Percentiles rank a stretch among this genome's conserved stretches.
phyloP scores from a whole-genome alignment of 2,329 filamentous ascomycete genomes.

The Meredithiella fracta region DNA sequence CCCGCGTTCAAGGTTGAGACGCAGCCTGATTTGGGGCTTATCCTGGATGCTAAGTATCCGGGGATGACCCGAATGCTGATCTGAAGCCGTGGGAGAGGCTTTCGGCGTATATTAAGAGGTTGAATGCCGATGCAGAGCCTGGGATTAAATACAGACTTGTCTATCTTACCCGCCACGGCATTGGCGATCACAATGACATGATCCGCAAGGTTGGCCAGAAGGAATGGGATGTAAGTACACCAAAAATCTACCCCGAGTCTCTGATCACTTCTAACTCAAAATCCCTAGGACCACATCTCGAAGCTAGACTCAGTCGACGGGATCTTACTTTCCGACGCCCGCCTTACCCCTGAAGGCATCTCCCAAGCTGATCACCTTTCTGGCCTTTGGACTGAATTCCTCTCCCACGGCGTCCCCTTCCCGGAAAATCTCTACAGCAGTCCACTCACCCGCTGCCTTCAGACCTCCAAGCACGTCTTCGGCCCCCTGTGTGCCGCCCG shows the following conservation, averaged over 20 bases:
- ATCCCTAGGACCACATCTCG: constrained; percentile 25
- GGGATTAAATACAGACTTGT: constrained; percentile 37
- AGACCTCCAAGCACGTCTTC: constrained; percentile 38
- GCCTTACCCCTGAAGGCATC: constrained; percentile 36
- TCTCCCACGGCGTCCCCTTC: constrained; percentile 31
- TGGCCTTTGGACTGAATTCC: constrained; percentile 32
- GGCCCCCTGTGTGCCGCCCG: constrained; percentile 23
- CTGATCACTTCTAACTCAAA: background rate
- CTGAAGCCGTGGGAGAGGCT: constrained; percentile 38
- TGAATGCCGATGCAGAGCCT: constrained; percentile 27
- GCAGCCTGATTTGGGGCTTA: constrained; percentile 34
- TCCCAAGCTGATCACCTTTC: constrained; percentile 36
- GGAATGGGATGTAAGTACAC: constrained; percentile 33
- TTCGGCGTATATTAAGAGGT: constrained; percentile 27
- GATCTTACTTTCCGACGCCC: constrained; percentile 26
- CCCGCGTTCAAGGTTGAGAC: constrained; percentile 23
- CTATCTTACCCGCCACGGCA: constrained; percentile 39
- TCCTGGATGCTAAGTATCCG: constrained; percentile 32
- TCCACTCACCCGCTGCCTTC: constrained; percentile 40
- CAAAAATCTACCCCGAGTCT: background rate
- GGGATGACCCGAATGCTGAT: constrained; percentile 14
- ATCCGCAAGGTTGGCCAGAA: constrained; percentile 39
- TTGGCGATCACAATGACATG: constrained; percentile 33
- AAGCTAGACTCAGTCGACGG: constrained; percentile 25
- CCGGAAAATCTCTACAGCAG: constrained; percentile 40